Evolutionary conservation across 192 early-diverging fungal genomes (phyloP), one percentile per base, ranked within the genome.

Genomic region (Pilaira anomala): DNA sequence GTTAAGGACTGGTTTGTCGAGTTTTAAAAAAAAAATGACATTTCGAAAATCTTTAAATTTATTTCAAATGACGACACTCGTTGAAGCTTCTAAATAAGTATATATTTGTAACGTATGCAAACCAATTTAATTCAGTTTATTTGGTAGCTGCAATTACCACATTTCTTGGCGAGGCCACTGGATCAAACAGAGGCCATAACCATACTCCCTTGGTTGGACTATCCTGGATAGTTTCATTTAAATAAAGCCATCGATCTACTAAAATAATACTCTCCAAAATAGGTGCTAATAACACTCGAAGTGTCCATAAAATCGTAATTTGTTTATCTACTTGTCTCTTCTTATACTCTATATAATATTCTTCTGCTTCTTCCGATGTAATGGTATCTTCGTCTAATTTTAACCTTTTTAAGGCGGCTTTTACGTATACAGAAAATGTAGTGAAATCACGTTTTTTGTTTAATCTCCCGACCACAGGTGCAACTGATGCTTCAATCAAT

Each of bases 251-350:
- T 2, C 91, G 87, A 65, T 96, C 93, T 2, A 89, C 68, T 16
- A 94, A 67, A 46, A 96, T 81, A 68, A 94, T 78, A 50, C 86
- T 84, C 63, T 96, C 93, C 42, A 92, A 79, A 14, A 85, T 71
- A 52, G 86, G 84, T 0, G 85, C 87, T n/a, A 93, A 62, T 72
- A 96, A 68, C 0, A 87, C 80, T 30, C 88, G 72, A 45, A 96
- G 72, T 29, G 92, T 91, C 92, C 93, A 96, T 24, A 88, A 81
- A 19, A 86, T 84, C 2, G 89, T 85, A 51, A 96, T 83, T 71
- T 87, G 81, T 45, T 64, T 77, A 28, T 83, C 71, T 24, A 79
- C 69, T 18, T 67, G 56, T 29, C 50, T 36, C 14, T 66, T 50
- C 21, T 70, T 71, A 6, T 76, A 72, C 7, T 75, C 44, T 24